Base-by-base conservation (phyloP, 208 protist species). In the Crithidia fasciculata region DNA sequence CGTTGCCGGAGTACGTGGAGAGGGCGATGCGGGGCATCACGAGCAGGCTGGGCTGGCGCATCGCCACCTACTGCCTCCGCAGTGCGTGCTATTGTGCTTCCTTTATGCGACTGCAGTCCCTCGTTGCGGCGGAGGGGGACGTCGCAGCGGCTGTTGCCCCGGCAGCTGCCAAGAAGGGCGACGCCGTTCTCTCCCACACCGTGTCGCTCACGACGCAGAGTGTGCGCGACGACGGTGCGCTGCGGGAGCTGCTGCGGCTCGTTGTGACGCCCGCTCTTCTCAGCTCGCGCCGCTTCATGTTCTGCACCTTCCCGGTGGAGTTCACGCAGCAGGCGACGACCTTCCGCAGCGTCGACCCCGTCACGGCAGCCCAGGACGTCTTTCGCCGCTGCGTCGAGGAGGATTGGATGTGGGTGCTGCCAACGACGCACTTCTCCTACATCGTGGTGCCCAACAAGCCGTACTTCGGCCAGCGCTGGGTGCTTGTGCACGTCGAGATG, bases 401-500 rank as follows among this genome's bases (percentile, higher is more conserved):
- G 64, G 92, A 97, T 72, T 66, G 80, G 64, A 90, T 95, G 54
- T 93, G 90, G 72, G 79, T 97, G 60, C 60, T 95, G 3, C 80
- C 80, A 13, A 66, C 74, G 16, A 66, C 50, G 39, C 37, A 82
- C 16, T 76, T 81, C 36, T 78, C 74, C 37, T 89, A 86, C 62
- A 58, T 85, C 7, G 86, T 91, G 59, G 61, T 96, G 36, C 85
- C 86, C 0, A 89, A 88, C 47, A 68, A 63, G 4, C 57, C 62
- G 15, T 76, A 76, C 65, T 87, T 92, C 62, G 82, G 60, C 4
- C 73, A 83, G 52, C 75, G 83, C 5, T 95, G 90, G 90, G 72
- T 95, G 53, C 50, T 92, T 44, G 78, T 96, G 66, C 72, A 84
- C 19, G 69, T 89, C 18, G 75, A 87, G 19, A 65, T 86, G 18